phyloP scores from a whole-genome alignment of 768 basidiomycete species.

The Scleroderma bovista region DNA sequence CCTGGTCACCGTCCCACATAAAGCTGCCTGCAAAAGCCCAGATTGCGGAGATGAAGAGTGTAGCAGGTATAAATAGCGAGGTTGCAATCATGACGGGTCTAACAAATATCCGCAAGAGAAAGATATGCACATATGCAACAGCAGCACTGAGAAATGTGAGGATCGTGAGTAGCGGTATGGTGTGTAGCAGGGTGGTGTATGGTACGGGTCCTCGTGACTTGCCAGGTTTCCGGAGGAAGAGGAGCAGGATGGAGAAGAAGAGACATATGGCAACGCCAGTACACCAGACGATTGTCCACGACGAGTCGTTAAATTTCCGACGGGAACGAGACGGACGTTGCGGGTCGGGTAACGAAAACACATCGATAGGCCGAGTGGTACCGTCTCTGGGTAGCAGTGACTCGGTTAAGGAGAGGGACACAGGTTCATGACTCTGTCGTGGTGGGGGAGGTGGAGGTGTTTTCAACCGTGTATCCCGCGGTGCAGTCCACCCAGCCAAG shows the following conservation, averaged over 20 bases:
- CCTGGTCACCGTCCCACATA: conserved; percentile 45
- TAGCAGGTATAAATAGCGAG: conserved; percentile 68
- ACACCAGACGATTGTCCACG: conserved; percentile 68
- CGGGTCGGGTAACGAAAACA: conserved; percentile 76
- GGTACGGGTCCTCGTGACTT: conserved; percentile 32
- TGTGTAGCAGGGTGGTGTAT: conserved; percentile 70
- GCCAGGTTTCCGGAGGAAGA: conserved; percentile 49
- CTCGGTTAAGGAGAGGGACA: conserved; percentile 69
- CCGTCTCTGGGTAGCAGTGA: conserved; percentile 76
- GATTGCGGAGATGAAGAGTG: conserved; percentile 65
- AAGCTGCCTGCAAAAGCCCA: conserved; percentile 85
- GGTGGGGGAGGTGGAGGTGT: conserved; percentile 35
- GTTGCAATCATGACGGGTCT: conserved; percentile 79
- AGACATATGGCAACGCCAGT: conserved; percentile 53
- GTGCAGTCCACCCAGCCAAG: conserved; percentile 31
- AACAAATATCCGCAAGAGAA: conserved; percentile 74
- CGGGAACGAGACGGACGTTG: conserved; percentile 57
- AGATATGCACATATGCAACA: conserved; percentile 69
- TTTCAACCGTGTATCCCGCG: conserved; percentile 31
- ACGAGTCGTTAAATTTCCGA: conserved; percentile 68
- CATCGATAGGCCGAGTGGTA: conserved; percentile 53
- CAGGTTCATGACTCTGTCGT: conserved; percentile 40
- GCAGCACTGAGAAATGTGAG: conserved; percentile 65
- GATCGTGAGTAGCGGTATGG: conserved; percentile 70
- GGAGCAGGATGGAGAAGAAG: conserved; percentile 57